Evolutionary conservation across 805 yeast species (phyloP).

Genomic region (Clavispora santaluciae): DNA sequence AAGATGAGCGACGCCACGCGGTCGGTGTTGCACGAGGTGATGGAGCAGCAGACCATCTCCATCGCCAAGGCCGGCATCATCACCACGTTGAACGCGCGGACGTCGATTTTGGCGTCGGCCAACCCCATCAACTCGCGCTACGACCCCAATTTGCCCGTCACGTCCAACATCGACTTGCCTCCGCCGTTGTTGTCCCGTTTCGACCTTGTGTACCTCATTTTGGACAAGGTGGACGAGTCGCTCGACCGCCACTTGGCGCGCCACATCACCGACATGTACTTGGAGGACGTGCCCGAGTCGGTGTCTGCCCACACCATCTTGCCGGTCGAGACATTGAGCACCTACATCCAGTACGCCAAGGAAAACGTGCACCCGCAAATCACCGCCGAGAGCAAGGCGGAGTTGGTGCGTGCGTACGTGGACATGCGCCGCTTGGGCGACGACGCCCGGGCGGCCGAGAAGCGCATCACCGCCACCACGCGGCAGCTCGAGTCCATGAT

Average conservation of each 20-base stretch:
- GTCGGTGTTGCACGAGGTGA: constrained; percentile 94
- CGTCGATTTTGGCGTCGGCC: constrained; percentile 93
- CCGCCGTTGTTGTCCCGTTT: constrained; percentile 94
- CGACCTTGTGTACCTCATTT: constrained; percentile 85
- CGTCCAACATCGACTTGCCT: constrained; percentile 92
- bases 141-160: constrained; percentile 91
- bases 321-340: constrained; percentile 82
- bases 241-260: constrained; percentile 82
- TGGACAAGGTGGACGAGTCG: constrained; percentile 87
- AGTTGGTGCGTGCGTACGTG: constrained; percentile 82
- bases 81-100: constrained; percentile 93
- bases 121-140: constrained; percentile 95
- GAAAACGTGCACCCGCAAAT: constrained; percentile 77
- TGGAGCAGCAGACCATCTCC: constrained; percentile 98
- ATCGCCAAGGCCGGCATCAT: constrained; percentile 98
- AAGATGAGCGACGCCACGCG: constrained; percentile 94
- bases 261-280: constrained; percentile 86
- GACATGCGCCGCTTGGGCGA: constrained; percentile 94
- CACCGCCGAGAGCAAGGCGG: constrained; percentile 75
- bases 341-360: constrained; percentile 92
- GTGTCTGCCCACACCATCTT: constrained; percentile 65
- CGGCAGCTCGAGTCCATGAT: constrained; percentile 96
- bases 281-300: constrained; percentile 78
- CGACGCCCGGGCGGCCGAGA: constrained; percentile 78
- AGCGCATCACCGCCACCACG: constrained; percentile 95